Base-by-base conservation (phyloP, 306 rosid species). In the Datisca glomerata region DNA sequence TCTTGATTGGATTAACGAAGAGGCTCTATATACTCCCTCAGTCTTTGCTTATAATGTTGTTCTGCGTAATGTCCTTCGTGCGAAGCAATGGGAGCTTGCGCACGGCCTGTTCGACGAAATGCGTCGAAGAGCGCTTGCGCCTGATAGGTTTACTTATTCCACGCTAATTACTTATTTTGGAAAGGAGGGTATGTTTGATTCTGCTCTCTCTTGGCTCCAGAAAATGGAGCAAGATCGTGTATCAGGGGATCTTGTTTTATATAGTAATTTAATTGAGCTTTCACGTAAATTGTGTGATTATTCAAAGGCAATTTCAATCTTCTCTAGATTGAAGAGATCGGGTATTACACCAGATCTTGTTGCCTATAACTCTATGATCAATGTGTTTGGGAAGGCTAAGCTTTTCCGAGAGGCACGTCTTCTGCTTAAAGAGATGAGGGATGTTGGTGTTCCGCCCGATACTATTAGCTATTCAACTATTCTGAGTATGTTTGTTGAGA, bases 71-170 rank as follows among this genome's bases (percentile, higher is more conserved):
- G 94, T 77, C n/a, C 78, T 83, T 11, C 82, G 94, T 0, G 76
- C 89, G 9, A 72, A 76, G 61, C 93, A 83, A 56, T 83, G 78
- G 78, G 75, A 63, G 4, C 47, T 83, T 23, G 97, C 89, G 2
- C 89, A 70, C 25, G 97, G 97, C 7, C 87, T 87, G 83, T 83
- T 87, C 15, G 89, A 87, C 4, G 97, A 87, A 83, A 83, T 79
- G 97, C 93, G 93, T 43, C 81, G 60, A 13, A 60, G 63, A 52
- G 93, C 93, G 15, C 52, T 87, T 3, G 70, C 97, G 0, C 93
- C 97, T 6, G 97, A 87, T 59, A 72, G 93, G 57, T 87, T 71
- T 55, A 87, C 97, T 45, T 87, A 83, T 33, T 87, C 97, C 2
- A 83, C 94, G 2, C 93, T 87, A 3, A 83, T 87, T 14, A 83